Percentiles rank a stretch among this genome's conserved stretches.
phyloP scores from a whole-genome alignment of 2,329 filamentous ascomycete genomes.

The Nemania sp. region DNA sequence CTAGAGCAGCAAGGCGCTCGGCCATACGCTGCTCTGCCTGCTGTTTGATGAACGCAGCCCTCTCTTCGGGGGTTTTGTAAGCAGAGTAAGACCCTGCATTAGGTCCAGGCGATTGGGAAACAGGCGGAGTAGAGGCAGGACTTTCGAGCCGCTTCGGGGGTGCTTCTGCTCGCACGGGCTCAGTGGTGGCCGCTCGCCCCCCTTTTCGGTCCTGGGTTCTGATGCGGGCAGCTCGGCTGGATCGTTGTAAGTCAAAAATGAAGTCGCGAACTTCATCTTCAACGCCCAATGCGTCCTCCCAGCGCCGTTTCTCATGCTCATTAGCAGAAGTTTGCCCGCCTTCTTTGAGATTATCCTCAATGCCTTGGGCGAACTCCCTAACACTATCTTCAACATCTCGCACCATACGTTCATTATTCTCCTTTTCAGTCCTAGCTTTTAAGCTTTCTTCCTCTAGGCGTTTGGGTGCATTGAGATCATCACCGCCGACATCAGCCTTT shows the following conservation, averaged over 20 bases:
- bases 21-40: conserved; percentile 98
- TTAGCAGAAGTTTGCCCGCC: conserved; percentile 78
- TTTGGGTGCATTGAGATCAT: conserved; percentile 83
- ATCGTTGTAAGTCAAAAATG: conserved; percentile 94
- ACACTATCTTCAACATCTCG: conserved; percentile 97
- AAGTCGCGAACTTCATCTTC: conserved; percentile 98
- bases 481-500: conserved; percentile 75
- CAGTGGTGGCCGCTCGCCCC: conserved; percentile 56
- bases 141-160: conserved; percentile 65
- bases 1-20: conserved; percentile 91
- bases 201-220: conserved; percentile 67
- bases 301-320: conserved; percentile 91
- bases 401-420: conserved; percentile 97
- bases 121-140: conserved; percentile 63
- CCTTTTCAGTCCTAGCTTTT: conserved; percentile 83
- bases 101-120: conserved; percentile 58
- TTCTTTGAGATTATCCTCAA: conserved; percentile 90
- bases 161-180: conserved; percentile 60
- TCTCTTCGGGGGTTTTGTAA: conserved; percentile 91
- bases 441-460: conserved; percentile 90
- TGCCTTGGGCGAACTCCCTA: conserved; percentile 82
- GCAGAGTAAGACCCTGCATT: conserved; percentile 78
- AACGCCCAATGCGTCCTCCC: conserved; percentile 95
- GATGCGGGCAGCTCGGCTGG: conserved; percentile 80
- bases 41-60: conserved; percentile 95